Conservation (phyloP, 805 yeast species). For the Monosporozyma siamensis region DNA sequence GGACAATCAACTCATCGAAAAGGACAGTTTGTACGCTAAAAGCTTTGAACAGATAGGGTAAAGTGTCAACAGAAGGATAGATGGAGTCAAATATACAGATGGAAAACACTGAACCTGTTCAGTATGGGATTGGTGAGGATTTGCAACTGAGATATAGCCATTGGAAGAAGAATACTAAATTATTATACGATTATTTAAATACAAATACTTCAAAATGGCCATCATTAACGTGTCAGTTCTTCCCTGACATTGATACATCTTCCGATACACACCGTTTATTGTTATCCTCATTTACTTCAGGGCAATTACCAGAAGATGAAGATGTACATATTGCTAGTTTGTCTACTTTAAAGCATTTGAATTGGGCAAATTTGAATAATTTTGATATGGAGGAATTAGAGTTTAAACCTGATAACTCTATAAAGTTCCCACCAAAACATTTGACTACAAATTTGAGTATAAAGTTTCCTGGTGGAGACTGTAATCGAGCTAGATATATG, state of each 20-base stretch:
- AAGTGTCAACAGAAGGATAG: too few relatives aligned
- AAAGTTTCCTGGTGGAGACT: slow-evolving; percentile 40
- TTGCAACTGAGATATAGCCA: slow-evolving; percentile 27
- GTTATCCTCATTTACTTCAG: slow-evolving; percentile 29
- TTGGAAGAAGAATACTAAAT: slow-evolving; percentile 79
- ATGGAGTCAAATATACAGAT: not conserved
- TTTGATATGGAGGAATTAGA: slow-evolving; percentile 33
- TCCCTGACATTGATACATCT: slow-evolving; percentile 37
- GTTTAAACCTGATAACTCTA: slow-evolving; percentile 27
- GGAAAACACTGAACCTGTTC: not conserved
- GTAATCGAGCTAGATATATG: slow-evolving; percentile 62
- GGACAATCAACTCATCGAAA: not conserved
- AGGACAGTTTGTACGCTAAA: too few relatives aligned
- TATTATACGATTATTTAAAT: slow-evolving; percentile 63
- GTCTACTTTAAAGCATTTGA: slow-evolving; percentile 26
- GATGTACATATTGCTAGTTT: slow-evolving; percentile 21
- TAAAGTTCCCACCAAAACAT: slow-evolving; percentile 23
- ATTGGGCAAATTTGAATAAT: slow-evolving; percentile 29
- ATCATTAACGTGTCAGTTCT: slow-evolving; percentile 59
- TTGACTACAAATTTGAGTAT: slow-evolving; percentile 21
- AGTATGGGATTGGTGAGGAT: slow-evolving; percentile 13
- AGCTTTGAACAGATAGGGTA: too few relatives aligned
- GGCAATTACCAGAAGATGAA: slow-evolving; percentile 30
- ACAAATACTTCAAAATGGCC: slow-evolving; percentile 65
- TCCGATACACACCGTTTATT: slow-evolving; percentile 23